Conservation (phyloP, 2,329 filamentous ascomycete genomes). For the Botrytis sinoallii region DNA sequence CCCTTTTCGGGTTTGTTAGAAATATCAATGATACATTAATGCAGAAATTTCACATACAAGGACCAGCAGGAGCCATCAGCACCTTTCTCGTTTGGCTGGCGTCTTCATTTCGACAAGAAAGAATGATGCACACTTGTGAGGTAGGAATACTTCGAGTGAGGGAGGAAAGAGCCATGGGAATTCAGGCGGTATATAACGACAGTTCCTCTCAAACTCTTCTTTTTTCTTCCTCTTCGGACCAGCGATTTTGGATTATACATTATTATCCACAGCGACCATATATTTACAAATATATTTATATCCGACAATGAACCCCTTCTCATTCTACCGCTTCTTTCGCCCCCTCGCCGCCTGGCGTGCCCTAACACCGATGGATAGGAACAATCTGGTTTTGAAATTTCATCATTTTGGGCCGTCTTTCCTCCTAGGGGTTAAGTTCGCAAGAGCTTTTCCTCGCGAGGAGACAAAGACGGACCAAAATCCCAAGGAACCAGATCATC, state of each 20-base stretch:
- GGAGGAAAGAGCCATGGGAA: background rate
- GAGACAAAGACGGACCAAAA: background rate
- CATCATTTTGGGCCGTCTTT: background rate
- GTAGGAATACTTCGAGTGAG: background rate
- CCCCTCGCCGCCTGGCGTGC: no score
- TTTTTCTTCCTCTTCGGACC: background rate
- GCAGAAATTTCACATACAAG: conserved; percentile 18
- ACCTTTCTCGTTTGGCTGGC: conserved; percentile 12
- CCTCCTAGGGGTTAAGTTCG: background rate
- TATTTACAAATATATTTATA: background rate
- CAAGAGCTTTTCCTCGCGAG: background rate
- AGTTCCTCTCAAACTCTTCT: background rate
- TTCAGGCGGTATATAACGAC: background rate
- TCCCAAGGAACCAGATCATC: background rate
- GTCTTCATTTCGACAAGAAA: background rate
- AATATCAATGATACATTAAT: no score
- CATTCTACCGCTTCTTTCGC: background rate
- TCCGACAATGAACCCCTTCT: background rate
- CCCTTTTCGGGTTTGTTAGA: background rate
- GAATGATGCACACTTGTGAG: background rate
- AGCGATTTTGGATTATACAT: background rate
- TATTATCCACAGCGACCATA: background rate
- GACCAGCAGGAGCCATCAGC: conserved; percentile 17
- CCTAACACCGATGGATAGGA: background rate
- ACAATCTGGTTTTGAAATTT: background rate